Evolutionary conservation across 257 asterid species (phyloP).

Genomic region (Jacaranda mimosifolia): DNA sequence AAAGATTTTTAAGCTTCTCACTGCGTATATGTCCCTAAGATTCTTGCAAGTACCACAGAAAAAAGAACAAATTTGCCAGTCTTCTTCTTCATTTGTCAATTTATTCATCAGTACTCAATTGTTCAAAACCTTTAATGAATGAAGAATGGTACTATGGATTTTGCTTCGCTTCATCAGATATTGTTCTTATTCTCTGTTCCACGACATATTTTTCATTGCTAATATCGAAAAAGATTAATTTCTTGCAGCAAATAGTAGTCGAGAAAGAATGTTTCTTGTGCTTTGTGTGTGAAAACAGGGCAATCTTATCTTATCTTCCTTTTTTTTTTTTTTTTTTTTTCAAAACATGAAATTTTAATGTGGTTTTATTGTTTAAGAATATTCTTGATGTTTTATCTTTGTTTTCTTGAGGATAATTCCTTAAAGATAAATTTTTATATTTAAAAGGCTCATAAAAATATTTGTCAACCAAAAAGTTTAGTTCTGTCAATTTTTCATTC

Average conservation of each 20-base stretch:
- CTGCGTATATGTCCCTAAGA: slow-evolving; percentile 22
- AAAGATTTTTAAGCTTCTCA: neutral
- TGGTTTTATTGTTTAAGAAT: neutral
- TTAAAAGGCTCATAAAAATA: no score
- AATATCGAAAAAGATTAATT: neutral
- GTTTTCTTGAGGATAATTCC: neutral
- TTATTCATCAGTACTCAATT: neutral
- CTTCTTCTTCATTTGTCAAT: slow-evolving; percentile 22
- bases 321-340: neutral
- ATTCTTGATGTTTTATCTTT: neutral
- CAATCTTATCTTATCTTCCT: no score
- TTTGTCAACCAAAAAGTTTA: no score
- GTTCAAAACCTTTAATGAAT: neutral
- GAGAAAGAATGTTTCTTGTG: neutral
- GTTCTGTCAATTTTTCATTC: no score
- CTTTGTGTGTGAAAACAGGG: neutral
- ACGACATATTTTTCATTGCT: neutral
- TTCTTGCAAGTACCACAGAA: slow-evolving; percentile 32
- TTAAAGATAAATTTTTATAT: no score
- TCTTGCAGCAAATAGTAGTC: neutral
- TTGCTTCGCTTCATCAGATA: neutral
- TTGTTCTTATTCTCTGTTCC: slow-evolving; percentile 1
- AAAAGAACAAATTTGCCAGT: neutral
- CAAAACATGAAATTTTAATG: neutral
- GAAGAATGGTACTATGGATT: neutral